A percentile compares a stretch with the other conserved stretches of the same genome.
Evolutionary conservation across 177 flowering plant genomes (phyloP).

Genomic region (Vitis hybrid): DNA sequence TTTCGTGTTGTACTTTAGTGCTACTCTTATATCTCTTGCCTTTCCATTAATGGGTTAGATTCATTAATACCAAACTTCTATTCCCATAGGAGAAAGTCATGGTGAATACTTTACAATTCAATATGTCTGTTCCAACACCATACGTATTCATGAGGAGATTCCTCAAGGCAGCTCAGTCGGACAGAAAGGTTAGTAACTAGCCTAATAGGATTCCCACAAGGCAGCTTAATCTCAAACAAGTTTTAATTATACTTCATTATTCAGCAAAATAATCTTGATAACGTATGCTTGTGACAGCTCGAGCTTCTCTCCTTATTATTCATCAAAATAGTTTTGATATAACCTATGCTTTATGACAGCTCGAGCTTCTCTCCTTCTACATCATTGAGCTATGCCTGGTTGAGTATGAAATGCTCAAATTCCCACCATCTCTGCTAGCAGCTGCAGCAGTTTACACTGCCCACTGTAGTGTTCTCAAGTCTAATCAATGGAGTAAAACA

Average conservation of each 20-base stretch:
- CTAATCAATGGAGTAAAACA: constrained; percentile 59
- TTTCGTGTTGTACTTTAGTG: neutral
- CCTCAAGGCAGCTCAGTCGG: constrained; percentile 76
- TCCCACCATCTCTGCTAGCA: constrained; percentile 65
- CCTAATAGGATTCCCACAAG: neutral
- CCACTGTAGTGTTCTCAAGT: constrained; percentile 44
- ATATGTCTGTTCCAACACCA: constrained; percentile 76
- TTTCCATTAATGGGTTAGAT: neutral
- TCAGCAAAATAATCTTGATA: neutral
- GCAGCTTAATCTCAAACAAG: too few species aligned
- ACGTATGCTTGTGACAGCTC: constrained; percentile 37
- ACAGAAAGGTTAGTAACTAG: constrained; percentile 42
- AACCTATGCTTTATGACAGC: too few species aligned
- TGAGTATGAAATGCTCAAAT: constrained; percentile 73
- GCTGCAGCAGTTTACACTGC: constrained; percentile 89
- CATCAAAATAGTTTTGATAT: too few species aligned
- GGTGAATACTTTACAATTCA: constrained; percentile 68
- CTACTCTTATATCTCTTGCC: neutral
- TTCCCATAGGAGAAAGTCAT: constrained; percentile 68
- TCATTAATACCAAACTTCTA: neutral
- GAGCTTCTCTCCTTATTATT: constrained; percentile 30
- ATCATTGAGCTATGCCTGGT: constrained; percentile 75
- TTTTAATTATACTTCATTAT: too few species aligned
- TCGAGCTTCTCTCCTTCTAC: constrained; percentile 51
- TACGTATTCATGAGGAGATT: constrained; percentile 80